These are phyloP conservation scores for Entamoeba histolytica DNA, from an alignment of 208 protist species.

Conservation along the genomic window DNA sequence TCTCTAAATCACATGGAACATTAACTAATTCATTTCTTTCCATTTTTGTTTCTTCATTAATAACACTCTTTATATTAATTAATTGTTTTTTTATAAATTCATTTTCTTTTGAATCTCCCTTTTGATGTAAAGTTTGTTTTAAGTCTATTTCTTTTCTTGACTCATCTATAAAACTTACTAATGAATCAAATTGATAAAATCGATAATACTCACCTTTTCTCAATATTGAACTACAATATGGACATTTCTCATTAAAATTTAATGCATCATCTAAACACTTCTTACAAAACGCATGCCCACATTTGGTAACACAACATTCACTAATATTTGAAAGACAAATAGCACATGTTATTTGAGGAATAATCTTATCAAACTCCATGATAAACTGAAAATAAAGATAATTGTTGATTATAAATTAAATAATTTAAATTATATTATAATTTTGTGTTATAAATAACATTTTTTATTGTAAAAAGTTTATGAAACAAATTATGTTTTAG, in stretches of 20 bases:
- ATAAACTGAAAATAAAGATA: too few relatives aligned
- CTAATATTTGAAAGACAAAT: neutral
- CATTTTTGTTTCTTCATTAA: neutral
- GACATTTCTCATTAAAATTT: neutral
- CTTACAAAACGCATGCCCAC: neutral
- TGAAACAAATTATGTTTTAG: too few relatives aligned
- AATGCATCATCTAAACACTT: neutral
- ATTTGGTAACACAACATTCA: neutral
- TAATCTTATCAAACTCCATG: neutral
- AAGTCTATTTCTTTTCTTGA: neutral
- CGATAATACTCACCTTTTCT: neutral
- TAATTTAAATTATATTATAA: too few relatives aligned
- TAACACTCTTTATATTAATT: neutral
- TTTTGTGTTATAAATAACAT: too few relatives aligned
- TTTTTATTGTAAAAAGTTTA: too few relatives aligned
- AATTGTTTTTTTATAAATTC: neutral
- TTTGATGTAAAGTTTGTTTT: neutral
- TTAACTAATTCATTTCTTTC: neutral
- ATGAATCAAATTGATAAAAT: neutral
- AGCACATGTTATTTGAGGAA: neutral
- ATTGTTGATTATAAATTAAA: too few relatives aligned
- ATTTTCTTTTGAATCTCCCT: neutral
- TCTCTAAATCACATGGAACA: neutral
- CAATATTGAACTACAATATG: neutral
- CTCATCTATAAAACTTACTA: neutral